Base-by-base conservation (phyloP, 805 yeast genomes). In the Sugiyamaella americana region DNA sequence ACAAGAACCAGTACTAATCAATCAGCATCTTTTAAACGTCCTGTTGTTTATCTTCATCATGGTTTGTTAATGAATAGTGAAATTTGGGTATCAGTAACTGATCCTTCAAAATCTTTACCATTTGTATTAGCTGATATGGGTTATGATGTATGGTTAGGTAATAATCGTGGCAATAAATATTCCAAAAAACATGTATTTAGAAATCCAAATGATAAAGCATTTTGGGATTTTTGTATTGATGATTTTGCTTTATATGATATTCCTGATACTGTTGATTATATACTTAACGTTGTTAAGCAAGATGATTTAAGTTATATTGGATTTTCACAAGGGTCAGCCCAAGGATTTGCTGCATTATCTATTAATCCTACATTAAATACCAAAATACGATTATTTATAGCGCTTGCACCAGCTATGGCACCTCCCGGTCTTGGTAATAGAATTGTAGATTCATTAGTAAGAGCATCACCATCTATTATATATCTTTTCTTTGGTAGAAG, bases 61-160 rank as follows among this genome's bases (percentile, higher is more conserved):
- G 98, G 98, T 0, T 69, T 91, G 43, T 70, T 91, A 50, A 89
- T 88, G 93, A 82, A 81, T 62, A 80, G 89, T 39, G 98, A 93
- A 58, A 71, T 85, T 21, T 84, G 95, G 94, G 63, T 80, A 59
- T 74, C 79, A 61, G 65, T 68, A 46, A 48, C 69, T 48, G 64
- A 74, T 49, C 70, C 74, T 50, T 50, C 65, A 52, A 69, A 72
- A 40, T 79, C 80, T 52, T 65, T 93, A 41, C 96, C 98, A 0
- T 83, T 85, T 61, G 68, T 78, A 2, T 71, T 91, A 29, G 81
- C 81, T 50, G 87, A 88, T 48, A 62, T 79, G 40, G 97, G 97
- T 1, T 91, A 79, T 63, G 98, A 91, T 60, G 97, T 91, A 4
- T 91, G 95, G 91, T 69, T 91, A 52, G 98, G 98, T 1, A 87